Conservation (phyloP, 257 asterid species). For the Solanum peruvianum region DNA sequence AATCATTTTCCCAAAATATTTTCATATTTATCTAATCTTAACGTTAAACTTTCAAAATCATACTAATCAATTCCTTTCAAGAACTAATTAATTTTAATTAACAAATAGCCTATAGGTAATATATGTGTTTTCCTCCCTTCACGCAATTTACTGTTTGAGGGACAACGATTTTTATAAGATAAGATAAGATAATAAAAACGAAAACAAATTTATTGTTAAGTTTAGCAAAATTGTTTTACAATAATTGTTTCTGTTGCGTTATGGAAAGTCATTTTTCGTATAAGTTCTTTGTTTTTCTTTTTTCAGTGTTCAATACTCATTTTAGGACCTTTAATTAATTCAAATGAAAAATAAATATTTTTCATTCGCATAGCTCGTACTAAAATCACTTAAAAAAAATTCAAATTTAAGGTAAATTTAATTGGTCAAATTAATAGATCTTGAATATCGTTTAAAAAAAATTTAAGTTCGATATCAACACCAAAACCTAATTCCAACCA, state of each 20-base stretch:
- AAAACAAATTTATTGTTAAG: background rate
- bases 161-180: background rate
- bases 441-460: background rate
- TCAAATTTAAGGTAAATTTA: accelerated
- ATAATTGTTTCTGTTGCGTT: too few relatives aligned
- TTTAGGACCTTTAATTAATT: background rate
- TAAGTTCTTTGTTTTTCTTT: background rate
- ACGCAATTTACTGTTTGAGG: background rate
- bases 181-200: background rate
- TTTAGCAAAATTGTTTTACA: background rate
- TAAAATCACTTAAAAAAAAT: background rate
- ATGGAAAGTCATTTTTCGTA: background rate
- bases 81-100: background rate
- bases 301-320: background rate
- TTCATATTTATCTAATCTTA: background rate
- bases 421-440: background rate
- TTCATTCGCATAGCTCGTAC: background rate
- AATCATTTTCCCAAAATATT: background rate
- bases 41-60: background rate
- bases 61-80: background rate
- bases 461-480: background rate
- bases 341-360: too few relatives aligned
- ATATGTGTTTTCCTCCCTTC: background rate
- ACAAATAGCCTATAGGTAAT: background rate
- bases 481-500: background rate